Evolutionary conservation across 768 basidiomycete species (phyloP).

Genomic region (Hygrocybe punicea): DNA sequence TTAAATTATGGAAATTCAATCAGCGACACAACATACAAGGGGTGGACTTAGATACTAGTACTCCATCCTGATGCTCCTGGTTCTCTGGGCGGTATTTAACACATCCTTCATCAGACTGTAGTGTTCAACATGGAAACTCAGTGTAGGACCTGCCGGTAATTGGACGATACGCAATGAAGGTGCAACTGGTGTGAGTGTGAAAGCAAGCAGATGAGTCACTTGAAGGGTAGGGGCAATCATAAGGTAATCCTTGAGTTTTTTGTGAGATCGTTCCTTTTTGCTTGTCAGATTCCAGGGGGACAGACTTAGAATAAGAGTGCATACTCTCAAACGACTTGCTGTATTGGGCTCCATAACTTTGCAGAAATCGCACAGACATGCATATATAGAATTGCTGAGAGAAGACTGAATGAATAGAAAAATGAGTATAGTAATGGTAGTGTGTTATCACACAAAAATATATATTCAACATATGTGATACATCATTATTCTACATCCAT

Average conservation of each 20-base stretch:
- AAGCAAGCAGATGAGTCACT: slow-evolving; percentile 89
- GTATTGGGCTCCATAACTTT: slow-evolving; percentile 99
- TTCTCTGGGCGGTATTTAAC: slow-evolving; percentile 57
- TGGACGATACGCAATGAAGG: slow-evolving; percentile 86
- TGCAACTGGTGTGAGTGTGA: slow-evolving; percentile 81
- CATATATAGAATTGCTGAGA: too few species aligned
- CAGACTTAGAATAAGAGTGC: slow-evolving; percentile 18
- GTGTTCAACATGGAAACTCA: slow-evolving; percentile 88
- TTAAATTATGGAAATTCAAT: neutral
- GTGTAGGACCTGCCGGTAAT: slow-evolving; percentile 85
- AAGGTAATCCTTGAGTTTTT: slow-evolving; percentile 91
- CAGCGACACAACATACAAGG: slow-evolving; percentile 52
- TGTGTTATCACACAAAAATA: too few species aligned
- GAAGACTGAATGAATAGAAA: too few species aligned
- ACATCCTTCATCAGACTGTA: slow-evolving; percentile 91
- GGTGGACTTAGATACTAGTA: slow-evolving; percentile 93
- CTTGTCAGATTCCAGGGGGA: neutral
- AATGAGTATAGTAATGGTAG: too few species aligned
- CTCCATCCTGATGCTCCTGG: slow-evolving; percentile 78
- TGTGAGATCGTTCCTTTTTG: slow-evolving; percentile 80
- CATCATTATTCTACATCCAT: too few species aligned
- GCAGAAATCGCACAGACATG: slow-evolving; percentile 87
- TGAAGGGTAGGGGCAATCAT: slow-evolving; percentile 86
- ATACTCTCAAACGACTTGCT: slow-evolving; percentile 82
- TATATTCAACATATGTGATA: too few species aligned